Percentiles rank a stretch among this genome's conserved stretches.
Conservation (phyloP, 2,329 filamentous ascomycete genomes). For the Diaporthe sp. region DNA sequence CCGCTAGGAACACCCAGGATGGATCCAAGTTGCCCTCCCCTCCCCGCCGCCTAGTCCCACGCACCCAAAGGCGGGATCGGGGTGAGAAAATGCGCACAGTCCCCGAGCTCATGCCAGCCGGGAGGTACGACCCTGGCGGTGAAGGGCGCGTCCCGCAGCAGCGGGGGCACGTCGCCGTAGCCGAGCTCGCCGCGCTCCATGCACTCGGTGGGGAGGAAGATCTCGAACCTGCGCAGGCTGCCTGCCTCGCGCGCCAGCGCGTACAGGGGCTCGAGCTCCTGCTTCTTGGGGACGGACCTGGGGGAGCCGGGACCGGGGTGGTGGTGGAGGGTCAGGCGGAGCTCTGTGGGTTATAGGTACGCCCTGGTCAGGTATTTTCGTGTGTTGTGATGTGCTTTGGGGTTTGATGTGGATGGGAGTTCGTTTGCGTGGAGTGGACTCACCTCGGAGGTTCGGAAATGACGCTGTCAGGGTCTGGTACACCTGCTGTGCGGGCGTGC, state of each 20-base stretch:
- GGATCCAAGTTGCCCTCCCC: background rate
- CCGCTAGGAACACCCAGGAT: too few species aligned
- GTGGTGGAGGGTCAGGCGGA: constrained; percentile 24
- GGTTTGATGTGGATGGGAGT: too few species aligned
- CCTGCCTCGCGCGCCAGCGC: background rate
- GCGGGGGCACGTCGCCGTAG: background rate
- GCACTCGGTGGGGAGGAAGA: background rate
- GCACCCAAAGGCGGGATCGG: background rate
- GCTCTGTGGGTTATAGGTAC: background rate
- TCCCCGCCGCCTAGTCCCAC: background rate
- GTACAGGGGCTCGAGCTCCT: constrained; percentile 11
- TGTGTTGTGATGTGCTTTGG: background rate
- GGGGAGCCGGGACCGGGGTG: too few species aligned
- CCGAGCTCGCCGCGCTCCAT: background rate
- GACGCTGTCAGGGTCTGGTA: background rate
- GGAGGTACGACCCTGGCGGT: constrained; percentile 15
- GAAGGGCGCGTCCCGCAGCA: constrained; percentile 18
- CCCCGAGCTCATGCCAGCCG: constrained; percentile 12
- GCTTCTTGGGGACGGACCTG: background rate
- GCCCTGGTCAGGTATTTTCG: background rate
- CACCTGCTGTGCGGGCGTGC: background rate
- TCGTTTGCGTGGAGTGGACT: background rate
- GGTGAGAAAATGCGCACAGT: background rate
- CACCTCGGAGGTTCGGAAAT: constrained; percentile 14
- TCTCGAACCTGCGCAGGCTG: constrained; percentile 22